Percentiles rank a stretch among this genome's conserved stretches.
phyloP scores from a whole-genome alignment of 257 asterid genomes.

The Solanum appendiculatum region DNA sequence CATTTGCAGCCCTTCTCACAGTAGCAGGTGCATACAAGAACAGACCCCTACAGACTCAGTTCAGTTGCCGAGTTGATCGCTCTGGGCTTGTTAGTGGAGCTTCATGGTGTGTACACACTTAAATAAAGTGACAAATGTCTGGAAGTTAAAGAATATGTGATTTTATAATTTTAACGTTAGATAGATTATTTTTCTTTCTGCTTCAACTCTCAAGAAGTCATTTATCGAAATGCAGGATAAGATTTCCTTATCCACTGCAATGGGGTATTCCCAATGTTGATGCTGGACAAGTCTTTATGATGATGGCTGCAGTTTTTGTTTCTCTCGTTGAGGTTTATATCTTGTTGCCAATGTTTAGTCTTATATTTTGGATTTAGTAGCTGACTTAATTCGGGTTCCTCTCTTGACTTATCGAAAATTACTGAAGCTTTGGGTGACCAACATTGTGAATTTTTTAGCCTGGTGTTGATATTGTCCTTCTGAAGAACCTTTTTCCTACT shows the following conservation, averaged over 20 bases:
- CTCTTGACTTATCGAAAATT: background rate
- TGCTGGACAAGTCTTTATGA: slow-evolving; percentile 20
- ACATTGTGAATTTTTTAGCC: background rate
- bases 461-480: background rate
- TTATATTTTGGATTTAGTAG: background rate
- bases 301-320: slow-evolving; percentile 37
- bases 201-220: background rate
- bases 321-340: slow-evolving; percentile 8
- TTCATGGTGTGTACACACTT: slow-evolving; percentile 44
- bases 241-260: slow-evolving; percentile 42
- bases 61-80: slow-evolving; percentile 93
- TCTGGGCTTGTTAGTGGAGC: slow-evolving; percentile 83
- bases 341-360: background rate
- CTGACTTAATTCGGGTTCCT: background rate
- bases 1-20: slow-evolving; percentile 69
- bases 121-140: background rate
- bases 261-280: slow-evolving; percentile 31
- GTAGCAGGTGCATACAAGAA: slow-evolving; percentile 30
- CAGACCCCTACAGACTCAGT: slow-evolving; percentile 55
- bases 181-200: background rate
- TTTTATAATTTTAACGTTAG: background rate
- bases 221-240: slow-evolving; percentile 23
- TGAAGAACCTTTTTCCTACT: background rate
- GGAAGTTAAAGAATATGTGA: background rate
- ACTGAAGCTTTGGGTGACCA: background rate